Conservation (phyloP, 371 early-diverging fungal species). For the Thermomucor indicae-seudaticae region DNA sequence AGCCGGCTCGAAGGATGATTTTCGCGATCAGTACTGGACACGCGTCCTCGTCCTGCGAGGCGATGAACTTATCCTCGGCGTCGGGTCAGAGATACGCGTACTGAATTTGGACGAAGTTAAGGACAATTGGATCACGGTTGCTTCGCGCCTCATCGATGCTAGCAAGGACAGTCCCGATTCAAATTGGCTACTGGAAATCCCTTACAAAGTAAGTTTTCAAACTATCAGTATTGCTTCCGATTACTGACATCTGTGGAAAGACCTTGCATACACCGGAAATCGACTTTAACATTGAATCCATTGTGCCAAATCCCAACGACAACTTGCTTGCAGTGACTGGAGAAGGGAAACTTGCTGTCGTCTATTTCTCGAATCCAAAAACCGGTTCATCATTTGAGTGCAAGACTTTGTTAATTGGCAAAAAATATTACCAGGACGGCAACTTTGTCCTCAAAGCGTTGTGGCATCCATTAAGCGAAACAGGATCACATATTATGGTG, state of each 20-base stretch:
- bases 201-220: constrained; percentile 28
- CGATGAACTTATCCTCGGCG: constrained; percentile 35
- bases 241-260: neutral
- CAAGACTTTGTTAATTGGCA: constrained; percentile 12
- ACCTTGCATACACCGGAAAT: constrained; percentile 33
- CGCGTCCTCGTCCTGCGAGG: constrained; percentile 30
- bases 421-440: neutral
- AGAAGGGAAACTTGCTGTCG: constrained; percentile 15
- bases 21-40: constrained; percentile 15
- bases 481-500: constrained; percentile 31
- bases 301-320: constrained; percentile 26
- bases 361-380: constrained; percentile 26
- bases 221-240: neutral
- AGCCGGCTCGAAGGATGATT: neutral
- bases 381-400: constrained; percentile 11
- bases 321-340: constrained; percentile 32
- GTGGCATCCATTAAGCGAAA: constrained; percentile 49
- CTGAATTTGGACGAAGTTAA: constrained; percentile 33
- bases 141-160: constrained; percentile 12
- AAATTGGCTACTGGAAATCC: constrained; percentile 29
- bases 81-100: constrained; percentile 27
- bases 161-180: neutral
- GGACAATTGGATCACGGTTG: constrained; percentile 29
- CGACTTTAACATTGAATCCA: constrained; percentile 26
- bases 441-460: constrained; percentile 17